These are phyloP conservation scores for Termitomyces sp. DNA, from an alignment of 768 basidiomycete genomes.

Conservation along the genomic window DNA sequence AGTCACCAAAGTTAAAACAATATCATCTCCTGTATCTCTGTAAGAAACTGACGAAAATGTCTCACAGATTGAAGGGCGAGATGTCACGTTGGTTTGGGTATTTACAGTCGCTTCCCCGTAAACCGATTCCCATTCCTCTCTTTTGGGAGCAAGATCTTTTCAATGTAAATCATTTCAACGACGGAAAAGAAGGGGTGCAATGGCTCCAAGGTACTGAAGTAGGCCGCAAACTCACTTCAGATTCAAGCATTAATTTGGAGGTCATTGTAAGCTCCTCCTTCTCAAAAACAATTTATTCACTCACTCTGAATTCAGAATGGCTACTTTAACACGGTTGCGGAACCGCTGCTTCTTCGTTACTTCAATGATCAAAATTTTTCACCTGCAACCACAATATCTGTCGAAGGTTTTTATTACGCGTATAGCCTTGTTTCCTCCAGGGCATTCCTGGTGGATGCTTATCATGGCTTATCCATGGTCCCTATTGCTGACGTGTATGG, in stretches of 20 bases:
- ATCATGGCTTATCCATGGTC: conserved; percentile 78
- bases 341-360: conserved; percentile 17
- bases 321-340: conserved; percentile 18
- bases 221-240: conserved; percentile 5
- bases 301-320: conserved; percentile 7
- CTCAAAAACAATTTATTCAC: not conserved
- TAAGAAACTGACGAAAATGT: conserved; percentile 2
- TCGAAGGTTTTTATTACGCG: conserved; percentile 48
- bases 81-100: conserved; percentile 63
- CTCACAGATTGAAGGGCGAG: conserved; percentile 41
- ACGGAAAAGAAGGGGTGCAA: conserved; percentile 26
- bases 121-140: conserved; percentile 51
- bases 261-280: conserved; percentile 10
- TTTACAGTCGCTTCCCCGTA: conserved; percentile 57
- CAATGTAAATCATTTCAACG: conserved; percentile 21
- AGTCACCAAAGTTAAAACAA: conserved; percentile 27
- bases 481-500: conserved; percentile 82
- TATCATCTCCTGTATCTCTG: not conserved
- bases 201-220: conserved; percentile 46
- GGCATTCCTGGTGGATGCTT: conserved; percentile 81
- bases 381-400: conserved; percentile 16
- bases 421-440: conserved; percentile 72
- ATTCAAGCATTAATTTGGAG: conserved; percentile 3
- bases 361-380: conserved; percentile 5
- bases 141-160: conserved; percentile 44